Conservation (phyloP, 164 flowering plant genomes). For the Liriodendron chinense region DNA sequence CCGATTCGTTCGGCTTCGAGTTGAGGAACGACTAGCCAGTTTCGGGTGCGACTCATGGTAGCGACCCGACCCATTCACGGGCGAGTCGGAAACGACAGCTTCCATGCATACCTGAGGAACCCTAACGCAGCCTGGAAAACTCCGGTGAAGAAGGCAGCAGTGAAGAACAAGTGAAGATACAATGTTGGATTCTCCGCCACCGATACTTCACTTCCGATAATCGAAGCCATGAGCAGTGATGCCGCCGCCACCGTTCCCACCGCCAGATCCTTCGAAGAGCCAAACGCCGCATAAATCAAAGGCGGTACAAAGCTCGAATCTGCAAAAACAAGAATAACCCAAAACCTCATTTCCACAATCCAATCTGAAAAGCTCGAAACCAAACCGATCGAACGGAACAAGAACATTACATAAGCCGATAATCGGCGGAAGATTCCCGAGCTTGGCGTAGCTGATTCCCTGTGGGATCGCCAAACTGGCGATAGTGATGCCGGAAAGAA, state of each 20-base stretch:
- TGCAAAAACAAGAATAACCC: constrained; percentile 17
- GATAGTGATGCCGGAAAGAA: constrained; percentile 69
- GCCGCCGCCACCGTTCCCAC: constrained; percentile 79
- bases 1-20: too few relatives aligned
- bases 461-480: constrained; percentile 79
- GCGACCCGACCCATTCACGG: too few relatives aligned
- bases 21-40: too few relatives aligned
- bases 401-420: constrained; percentile 54
- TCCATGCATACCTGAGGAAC: constrained; percentile 44
- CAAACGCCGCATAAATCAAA: constrained; percentile 63
- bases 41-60: too few relatives aligned
- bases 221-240: constrained; percentile 54
- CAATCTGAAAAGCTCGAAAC: neutral
- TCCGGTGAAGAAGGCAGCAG: constrained; percentile 73
- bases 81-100: too few relatives aligned
- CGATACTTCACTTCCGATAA: constrained; percentile 33
- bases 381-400: neutral
- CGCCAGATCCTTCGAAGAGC: constrained; percentile 73
- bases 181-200: constrained; percentile 34
- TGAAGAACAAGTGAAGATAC: constrained; percentile 59
- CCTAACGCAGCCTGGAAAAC: constrained; percentile 54
- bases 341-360: neutral
- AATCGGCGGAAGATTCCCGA: constrained; percentile 53
- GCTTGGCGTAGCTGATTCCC: constrained; percentile 77
- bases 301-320: constrained; percentile 94